Evolutionary conservation across 352 stramenopile genomes (phyloP), one percentile per base, ranked within the genome.

Genomic region (Globisporangium abappressorium): DNA sequence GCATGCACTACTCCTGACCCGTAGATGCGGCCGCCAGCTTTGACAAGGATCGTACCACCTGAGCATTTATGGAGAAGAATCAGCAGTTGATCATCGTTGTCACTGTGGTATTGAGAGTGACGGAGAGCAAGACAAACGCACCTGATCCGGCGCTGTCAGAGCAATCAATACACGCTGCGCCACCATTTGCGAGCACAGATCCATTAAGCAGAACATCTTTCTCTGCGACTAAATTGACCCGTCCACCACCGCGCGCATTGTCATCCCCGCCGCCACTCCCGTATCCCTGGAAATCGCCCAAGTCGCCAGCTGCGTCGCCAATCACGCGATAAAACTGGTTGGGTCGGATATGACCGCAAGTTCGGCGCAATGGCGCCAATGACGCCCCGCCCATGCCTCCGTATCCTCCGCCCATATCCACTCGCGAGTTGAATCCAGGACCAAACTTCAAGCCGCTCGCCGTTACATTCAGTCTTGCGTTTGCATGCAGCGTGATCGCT

Each of bases 401-500:
- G 57, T 94, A 94, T 59, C 77, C 90, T 14, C 83, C 87, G 2
- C 86, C 88, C 65, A 82, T 78, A 7, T 75, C 73, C 22, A 75
- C 73, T 78, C 77, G 90, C 34, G 84, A 91, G 67, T 93, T 92
- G 71, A 87, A 95, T 0, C 88, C 88, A 5, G 86, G 88, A 1
- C 88, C 88, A 28, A 94, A 95, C 64, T 92, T 91, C 18, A 95
- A 74, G 6, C 88, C 88, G 7, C 65, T 67, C 2, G 74, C 85
- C 20, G 84, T 83, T 8, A 84, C 81, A 55, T 95, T 84, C 41
- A 95, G 46, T 22, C 51, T 55, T 0, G 86, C 90, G 11, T 57
- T 49, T 2, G 59, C 70, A 28, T 91, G 81, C 6, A 95, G 60
- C 0, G 69, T 54, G 8, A 93, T 64, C 15, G 76, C 69, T 2